Conservation (phyloP, 192 early-diverging fungal genomes). For the Coemansia sp. region DNA sequence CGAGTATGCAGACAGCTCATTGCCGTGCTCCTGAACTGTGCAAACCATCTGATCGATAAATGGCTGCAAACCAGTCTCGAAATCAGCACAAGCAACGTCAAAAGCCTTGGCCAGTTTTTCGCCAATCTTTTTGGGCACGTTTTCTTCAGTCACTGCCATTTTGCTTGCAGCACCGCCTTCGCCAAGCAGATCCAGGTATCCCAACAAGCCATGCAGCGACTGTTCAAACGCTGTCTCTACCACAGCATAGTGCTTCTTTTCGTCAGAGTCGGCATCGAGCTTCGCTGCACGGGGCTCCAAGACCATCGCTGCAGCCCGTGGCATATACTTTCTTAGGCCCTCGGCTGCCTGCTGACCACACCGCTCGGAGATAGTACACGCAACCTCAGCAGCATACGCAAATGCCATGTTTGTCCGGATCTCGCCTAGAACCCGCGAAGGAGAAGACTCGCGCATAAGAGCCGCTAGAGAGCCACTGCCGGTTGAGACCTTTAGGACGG, state of each 20-base stretch:
- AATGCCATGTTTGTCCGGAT: constrained; percentile 17
- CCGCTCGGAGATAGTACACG: constrained; percentile 28
- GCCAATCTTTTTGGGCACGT: constrained; percentile 3
- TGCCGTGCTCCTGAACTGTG: neutral
- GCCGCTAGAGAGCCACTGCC: constrained; percentile 28
- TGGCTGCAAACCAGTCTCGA: constrained; percentile 16
- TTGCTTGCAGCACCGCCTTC: neutral
- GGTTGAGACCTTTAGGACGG: constrained; percentile 25
- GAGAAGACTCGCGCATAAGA: constrained; percentile 6
- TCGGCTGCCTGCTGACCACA: constrained; percentile 8
- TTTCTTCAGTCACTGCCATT: neutral
- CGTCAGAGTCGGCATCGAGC: constrained; percentile 6
- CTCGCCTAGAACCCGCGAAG: constrained; percentile 12
- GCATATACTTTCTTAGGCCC: constrained; percentile 11
- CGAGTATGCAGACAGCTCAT: neutral
- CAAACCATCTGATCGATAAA: constrained; percentile 14
- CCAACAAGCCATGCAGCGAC: neutral
- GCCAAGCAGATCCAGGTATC: constrained; percentile 13
- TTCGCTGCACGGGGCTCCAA: constrained; percentile 35
- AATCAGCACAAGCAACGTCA: constrained; percentile 11
- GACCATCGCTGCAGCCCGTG: constrained; percentile 12
- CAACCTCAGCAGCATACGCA: constrained; percentile 28
- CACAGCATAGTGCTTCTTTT: constrained; percentile 10
- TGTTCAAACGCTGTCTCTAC: constrained; percentile 22
- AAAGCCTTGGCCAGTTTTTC: constrained; percentile 11